Percentiles rank a stretch among this genome's conserved stretches.
Conservation (phyloP, 768 basidiomycete genomes). For the Hygrophoropsis aurantiaca region DNA sequence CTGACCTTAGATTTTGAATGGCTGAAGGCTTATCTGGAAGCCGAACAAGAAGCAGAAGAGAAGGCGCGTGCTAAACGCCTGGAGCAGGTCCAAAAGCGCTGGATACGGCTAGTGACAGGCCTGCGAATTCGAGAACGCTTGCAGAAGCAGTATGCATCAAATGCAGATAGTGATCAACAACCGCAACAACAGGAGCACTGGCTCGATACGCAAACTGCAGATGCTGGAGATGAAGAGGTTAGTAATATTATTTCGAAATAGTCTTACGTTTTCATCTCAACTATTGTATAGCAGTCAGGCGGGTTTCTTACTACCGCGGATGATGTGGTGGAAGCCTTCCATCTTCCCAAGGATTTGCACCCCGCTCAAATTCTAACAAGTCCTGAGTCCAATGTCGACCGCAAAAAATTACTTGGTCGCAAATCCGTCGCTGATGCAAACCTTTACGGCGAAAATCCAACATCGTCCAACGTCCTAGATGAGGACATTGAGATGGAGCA, state of each 20-base stretch:
- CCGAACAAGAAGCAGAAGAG: slow-evolving; percentile 74
- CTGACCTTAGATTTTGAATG: slow-evolving; percentile 6
- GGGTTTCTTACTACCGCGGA: slow-evolving; percentile 70
- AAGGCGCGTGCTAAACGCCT: slow-evolving; percentile 73
- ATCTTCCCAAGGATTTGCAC: slow-evolving; percentile 59
- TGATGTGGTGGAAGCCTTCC: slow-evolving; percentile 71
- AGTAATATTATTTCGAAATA: slow-evolving; percentile 15
- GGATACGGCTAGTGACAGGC: slow-evolving; percentile 86
- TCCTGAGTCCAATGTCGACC: slow-evolving; percentile 30
- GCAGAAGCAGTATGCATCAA: slow-evolving; percentile 67
- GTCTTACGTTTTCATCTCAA: background rate
- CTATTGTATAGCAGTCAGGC: slow-evolving; percentile 34
- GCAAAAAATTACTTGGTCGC: slow-evolving; percentile 16
- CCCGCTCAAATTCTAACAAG: no score
- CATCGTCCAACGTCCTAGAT: slow-evolving; percentile 14
- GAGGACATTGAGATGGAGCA: slow-evolving; percentile 19
- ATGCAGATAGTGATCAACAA: slow-evolving; percentile 6
- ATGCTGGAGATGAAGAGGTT: slow-evolving; percentile 21
- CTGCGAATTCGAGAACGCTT: slow-evolving; percentile 83
- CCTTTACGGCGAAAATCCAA: slow-evolving; percentile 8
- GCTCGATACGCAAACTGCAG: slow-evolving; percentile 15
- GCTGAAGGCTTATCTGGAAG: slow-evolving; percentile 79
- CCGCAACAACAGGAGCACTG: slow-evolving; percentile 11
- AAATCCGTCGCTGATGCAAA: background rate
- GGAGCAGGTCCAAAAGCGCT: slow-evolving; percentile 82